These are phyloP conservation scores for Melampsora americana DNA, from an alignment of 1,284 basidiomycete species.

Conservation along the genomic window DNA sequence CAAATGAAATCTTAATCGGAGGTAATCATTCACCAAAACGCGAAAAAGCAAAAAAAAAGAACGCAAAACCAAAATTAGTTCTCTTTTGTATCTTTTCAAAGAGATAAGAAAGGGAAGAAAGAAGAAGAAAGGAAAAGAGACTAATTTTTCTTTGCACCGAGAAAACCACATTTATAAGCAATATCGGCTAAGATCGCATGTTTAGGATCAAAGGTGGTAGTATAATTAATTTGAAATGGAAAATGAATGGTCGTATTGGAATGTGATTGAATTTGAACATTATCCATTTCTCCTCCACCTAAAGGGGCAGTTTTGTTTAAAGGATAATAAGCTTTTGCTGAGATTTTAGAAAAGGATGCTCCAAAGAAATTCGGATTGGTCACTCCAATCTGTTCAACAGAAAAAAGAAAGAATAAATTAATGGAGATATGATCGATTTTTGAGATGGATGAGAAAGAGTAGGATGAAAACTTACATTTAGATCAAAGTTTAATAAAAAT, in stretches of 20 bases:
- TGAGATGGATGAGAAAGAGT: neutral
- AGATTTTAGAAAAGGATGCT: conserved; percentile 48
- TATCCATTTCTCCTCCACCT: conserved; percentile 24
- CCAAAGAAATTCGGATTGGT: conserved; percentile 48
- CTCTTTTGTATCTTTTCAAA: too few species aligned
- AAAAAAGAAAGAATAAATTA: neutral
- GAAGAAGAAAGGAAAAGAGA: conserved; percentile 12
- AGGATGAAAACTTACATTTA: conserved; percentile 40
- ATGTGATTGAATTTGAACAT: conserved; percentile 22
- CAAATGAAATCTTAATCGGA: conserved; percentile 50
- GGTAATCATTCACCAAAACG: conserved; percentile 18
- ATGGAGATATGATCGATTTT: neutral
- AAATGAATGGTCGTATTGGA: conserved; percentile 49
- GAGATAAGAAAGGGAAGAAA: neutral
- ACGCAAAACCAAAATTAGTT: conserved; percentile 11
- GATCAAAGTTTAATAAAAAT: conserved; percentile 50
- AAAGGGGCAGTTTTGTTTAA: conserved; percentile 25
- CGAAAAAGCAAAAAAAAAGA: neutral
- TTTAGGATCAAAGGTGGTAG: conserved; percentile 47
- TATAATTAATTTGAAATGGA: conserved; percentile 47
- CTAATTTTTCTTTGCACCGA: conserved; percentile 39
- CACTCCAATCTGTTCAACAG: conserved; percentile 21
- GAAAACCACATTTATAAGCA: conserved; percentile 50
- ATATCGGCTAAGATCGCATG: conserved; percentile 50
- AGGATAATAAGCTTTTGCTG: conserved; percentile 12